phyloP scores from a whole-genome alignment of 1,284 basidiomycete genomes.

The Golubevia pallescens region DNA sequence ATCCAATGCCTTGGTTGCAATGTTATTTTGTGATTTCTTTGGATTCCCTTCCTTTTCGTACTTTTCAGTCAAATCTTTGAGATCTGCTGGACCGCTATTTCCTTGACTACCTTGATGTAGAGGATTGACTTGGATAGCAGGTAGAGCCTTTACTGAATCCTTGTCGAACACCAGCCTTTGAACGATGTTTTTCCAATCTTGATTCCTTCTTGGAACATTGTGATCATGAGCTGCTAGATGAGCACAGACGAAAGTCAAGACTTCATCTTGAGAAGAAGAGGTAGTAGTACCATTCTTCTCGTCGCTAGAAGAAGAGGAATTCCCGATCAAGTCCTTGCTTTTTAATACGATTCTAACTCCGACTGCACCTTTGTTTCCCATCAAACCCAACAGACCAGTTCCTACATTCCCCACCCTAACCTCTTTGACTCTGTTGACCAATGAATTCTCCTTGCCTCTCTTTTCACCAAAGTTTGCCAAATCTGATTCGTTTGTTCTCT shows the following conservation, averaged over 20 bases:
- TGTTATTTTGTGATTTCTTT: constrained; percentile 80
- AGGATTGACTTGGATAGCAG: constrained; percentile 59
- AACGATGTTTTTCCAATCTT: constrained; percentile 81
- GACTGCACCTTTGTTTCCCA: constrained; percentile 97
- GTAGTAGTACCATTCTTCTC: constrained; percentile 14
- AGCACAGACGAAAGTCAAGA: constrained; percentile 82
- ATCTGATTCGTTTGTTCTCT: constrained; percentile 71
- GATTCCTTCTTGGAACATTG: constrained; percentile 75
- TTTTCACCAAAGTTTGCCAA: constrained; percentile 70
- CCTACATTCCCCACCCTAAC: constrained; percentile 53
- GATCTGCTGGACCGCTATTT: constrained; percentile 14
- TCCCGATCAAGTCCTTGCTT: constrained; percentile 67
- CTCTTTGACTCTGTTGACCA: constrained; percentile 47
- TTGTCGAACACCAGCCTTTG: constrained; percentile 76
- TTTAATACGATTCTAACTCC: constrained; percentile 80
- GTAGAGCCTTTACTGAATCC: constrained; percentile 23
- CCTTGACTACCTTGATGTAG: constrained; percentile 65
- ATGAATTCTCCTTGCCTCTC: constrained; percentile 7
- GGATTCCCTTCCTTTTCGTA: constrained; percentile 67
- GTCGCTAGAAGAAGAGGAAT: constrained; percentile 9
- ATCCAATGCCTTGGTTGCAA: constrained; percentile 49
- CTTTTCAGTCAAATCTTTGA: constrained; percentile 60
- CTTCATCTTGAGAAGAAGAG: constrained; percentile 23
- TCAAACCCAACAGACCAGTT: constrained; percentile 65
- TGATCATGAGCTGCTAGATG: constrained; percentile 85